Conservation (phyloP, 768 basidiomycete species). For the Termitomyces titanicus region DNA sequence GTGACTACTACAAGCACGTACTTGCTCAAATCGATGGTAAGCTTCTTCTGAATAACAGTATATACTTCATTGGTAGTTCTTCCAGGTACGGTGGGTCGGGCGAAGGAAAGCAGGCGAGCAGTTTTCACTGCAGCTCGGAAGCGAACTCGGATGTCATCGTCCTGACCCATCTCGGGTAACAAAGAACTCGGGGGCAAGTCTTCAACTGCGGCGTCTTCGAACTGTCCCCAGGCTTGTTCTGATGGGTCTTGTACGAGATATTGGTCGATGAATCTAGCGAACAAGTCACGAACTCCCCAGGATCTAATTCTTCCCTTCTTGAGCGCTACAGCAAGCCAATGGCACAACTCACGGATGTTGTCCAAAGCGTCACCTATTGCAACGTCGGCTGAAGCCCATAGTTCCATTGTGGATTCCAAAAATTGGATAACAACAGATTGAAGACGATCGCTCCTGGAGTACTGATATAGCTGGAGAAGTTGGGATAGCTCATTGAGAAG, state of each 20-base stretch:
- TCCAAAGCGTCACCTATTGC: slow-evolving; percentile 33
- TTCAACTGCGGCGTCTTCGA: slow-evolving; percentile 22
- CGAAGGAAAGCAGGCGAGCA: slow-evolving; percentile 52
- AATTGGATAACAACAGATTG: slow-evolving; percentile 56
- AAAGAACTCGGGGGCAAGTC: slow-evolving; percentile 36
- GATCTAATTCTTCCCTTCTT: slow-evolving; percentile 39
- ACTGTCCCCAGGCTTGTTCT: slow-evolving; percentile 44
- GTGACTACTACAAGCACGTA: slow-evolving; percentile 27
- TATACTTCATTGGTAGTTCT: slow-evolving; percentile 40
- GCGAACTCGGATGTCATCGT: slow-evolving; percentile 81
- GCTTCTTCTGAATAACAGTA: slow-evolving; percentile 36
- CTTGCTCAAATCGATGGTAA: slow-evolving; percentile 46
- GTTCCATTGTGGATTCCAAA: slow-evolving; percentile 56
- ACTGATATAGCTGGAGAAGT: slow-evolving; percentile 51
- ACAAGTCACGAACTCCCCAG: slow-evolving; percentile 66
- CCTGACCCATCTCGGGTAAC: slow-evolving; percentile 52
- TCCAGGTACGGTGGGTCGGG: slow-evolving; percentile 27
- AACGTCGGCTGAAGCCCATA: slow-evolving; percentile 45
- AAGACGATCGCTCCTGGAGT: slow-evolving; percentile 48
- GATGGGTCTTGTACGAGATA: slow-evolving; percentile 60
- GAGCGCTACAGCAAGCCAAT: slow-evolving; percentile 50
- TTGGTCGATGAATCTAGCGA: slow-evolving; percentile 60
- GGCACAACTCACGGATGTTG: slow-evolving; percentile 45
- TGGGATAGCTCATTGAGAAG: slow-evolving; percentile 53
- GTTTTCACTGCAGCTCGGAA: slow-evolving; percentile 67